Conservation (phyloP, 345 rosid species). For the Eucalyptus sideroxylon region DNA sequence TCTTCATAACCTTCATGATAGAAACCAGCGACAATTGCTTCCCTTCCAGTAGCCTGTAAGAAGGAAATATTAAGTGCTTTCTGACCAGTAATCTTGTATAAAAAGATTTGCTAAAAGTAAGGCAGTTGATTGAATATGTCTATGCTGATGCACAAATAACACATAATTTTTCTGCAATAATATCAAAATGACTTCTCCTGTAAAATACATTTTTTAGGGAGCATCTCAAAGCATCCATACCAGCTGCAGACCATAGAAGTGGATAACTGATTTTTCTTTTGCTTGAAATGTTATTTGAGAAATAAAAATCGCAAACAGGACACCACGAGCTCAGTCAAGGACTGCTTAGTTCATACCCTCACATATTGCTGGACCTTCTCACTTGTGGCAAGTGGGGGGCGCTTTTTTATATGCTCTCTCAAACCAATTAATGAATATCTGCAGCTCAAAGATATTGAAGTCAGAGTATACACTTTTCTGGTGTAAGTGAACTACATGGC, state of each 20-base stretch:
- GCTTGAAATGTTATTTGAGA: background rate
- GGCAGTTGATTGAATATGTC: background rate
- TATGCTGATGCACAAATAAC: background rate
- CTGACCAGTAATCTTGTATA: background rate
- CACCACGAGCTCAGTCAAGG: background rate
- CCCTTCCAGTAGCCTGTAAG: conserved; percentile 75
- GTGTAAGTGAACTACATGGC: background rate
- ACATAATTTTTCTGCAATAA: background rate
- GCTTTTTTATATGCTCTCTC: conserved; percentile 97
- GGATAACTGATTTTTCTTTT: background rate
- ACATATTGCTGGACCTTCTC: conserved; percentile 91
- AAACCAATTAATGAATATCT: conserved; percentile 69
- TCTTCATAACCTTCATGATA: conserved; percentile 95
- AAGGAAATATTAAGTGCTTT: background rate
- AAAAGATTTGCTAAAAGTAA: background rate
- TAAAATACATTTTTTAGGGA: background rate
- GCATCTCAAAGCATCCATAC: background rate
- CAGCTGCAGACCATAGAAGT: background rate
- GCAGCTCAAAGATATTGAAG: background rate
- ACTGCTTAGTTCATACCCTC: conserved; percentile 43
- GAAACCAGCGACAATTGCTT: conserved; percentile 85
- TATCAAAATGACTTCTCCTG: background rate
- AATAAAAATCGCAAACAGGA: background rate
- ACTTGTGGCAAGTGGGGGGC: conserved; percentile 91
- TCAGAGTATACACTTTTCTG: background rate